phyloP scores from a whole-genome alignment of 148 eudicot genomes.

The Fagopyrum esculentum region DNA sequence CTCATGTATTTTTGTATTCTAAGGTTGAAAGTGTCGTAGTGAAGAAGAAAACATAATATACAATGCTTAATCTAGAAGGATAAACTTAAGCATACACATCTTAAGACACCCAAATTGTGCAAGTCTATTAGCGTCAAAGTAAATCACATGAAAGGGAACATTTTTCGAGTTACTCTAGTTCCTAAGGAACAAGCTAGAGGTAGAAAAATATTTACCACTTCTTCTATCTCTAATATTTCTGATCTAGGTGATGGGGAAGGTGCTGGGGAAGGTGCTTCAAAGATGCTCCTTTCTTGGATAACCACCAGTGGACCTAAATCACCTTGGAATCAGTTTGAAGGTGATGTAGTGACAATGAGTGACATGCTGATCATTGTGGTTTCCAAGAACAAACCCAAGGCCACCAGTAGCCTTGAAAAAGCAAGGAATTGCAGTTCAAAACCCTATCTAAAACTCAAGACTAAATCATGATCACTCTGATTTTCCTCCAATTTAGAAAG shows the following conservation, averaged over 20 bases:
- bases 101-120: too few relatives aligned
- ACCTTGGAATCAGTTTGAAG: conserved; percentile 15
- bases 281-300: conserved; percentile 51
- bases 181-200: not conserved
- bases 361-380: not conserved
- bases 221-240: conserved; percentile 87
- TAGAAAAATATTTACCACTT: conserved; percentile 44
- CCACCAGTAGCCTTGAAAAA: not conserved
- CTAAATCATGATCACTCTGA: not conserved
- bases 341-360: not conserved
- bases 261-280: conserved; percentile 43
- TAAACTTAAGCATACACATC: too few relatives aligned
- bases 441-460: too few relatives aligned
- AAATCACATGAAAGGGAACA: not conserved
- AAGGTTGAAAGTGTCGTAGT: too few relatives aligned
- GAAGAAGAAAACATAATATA: too few relatives aligned
- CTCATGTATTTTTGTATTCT: too few relatives aligned
- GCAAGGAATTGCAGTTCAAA: too few relatives aligned
- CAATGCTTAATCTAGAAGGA: too few relatives aligned
- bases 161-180: not conserved
- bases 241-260: conserved; percentile 37
- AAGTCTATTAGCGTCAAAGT: too few relatives aligned
- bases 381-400: not conserved
- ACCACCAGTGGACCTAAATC: conserved; percentile 33
- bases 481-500: not conserved